Evolutionary conservation across 768 basidiomycete species (phyloP).

Genomic region (Cystobasidium tubakii): DNA sequence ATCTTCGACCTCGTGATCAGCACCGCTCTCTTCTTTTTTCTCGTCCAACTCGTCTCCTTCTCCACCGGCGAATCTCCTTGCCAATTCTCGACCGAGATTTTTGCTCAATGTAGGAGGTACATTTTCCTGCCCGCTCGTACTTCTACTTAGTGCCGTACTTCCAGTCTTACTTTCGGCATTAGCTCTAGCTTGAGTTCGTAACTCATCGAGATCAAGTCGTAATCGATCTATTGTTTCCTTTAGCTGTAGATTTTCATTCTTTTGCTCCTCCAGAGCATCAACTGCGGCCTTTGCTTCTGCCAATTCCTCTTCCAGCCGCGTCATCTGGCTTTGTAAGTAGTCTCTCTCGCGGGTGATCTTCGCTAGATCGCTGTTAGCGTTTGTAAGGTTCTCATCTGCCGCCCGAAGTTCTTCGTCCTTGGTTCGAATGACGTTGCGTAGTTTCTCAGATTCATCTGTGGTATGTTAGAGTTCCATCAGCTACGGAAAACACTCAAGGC

Average conservation of each 20-base stretch:
- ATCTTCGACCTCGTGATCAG: background rate
- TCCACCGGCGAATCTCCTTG: background rate
- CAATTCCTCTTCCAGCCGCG: slow-evolving; percentile 67
- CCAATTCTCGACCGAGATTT: slow-evolving; percentile 28
- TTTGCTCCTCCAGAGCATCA: slow-evolving; percentile 76
- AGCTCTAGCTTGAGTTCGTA: slow-evolving; percentile 10
- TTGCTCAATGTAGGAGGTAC: slow-evolving; percentile 20
- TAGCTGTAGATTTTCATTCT: slow-evolving; percentile 83
- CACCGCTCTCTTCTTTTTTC: background rate
- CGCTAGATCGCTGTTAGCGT: slow-evolving; percentile 61
- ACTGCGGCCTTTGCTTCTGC: slow-evolving; percentile 64
- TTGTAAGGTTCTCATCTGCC: slow-evolving; percentile 58
- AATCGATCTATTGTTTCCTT: slow-evolving; percentile 72
- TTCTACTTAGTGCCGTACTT: background rate
- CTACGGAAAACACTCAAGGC: slow-evolving; percentile 36
- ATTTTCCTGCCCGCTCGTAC: slow-evolving; percentile 22
- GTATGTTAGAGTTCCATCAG: background rate
- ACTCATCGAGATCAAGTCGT: slow-evolving; percentile 29
- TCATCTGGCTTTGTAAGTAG: slow-evolving; percentile 65
- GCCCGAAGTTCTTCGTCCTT: slow-evolving; percentile 69
- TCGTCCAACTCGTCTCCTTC: background rate
- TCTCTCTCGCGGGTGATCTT: slow-evolving; percentile 61
- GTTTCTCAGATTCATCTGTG: slow-evolving; percentile 66
- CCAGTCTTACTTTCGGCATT: slow-evolving; percentile 2
- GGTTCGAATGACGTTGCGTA: slow-evolving; percentile 65